Base-by-base conservation (phyloP, 1,284 basidiomycete species). In the Meira miltonrushii region DNA sequence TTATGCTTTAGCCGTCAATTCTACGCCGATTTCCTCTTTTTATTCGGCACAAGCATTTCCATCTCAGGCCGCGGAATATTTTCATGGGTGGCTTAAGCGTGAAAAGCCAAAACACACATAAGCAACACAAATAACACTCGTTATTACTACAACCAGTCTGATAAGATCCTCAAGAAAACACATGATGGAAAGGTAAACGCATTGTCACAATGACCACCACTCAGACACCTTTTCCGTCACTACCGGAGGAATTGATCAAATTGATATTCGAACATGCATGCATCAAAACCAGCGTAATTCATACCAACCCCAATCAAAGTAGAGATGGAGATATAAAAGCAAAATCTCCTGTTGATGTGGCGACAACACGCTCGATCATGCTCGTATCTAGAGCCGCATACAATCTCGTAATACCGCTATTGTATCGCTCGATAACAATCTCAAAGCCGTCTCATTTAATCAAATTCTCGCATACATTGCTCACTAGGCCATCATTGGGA, bases 241-340 rank as follows among this genome's bases (percentile, higher is more conserved):
- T 69, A 11, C 67, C 67, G 46, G 67, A 69, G 39, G 67, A 69
- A 59, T 57, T 69, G 49, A 62, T 69, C 52, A 62, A 69, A 28
- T 60, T 66, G 41, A 69, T 69, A 60, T 61, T 69, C 37, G 56
- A 58, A 41, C 60, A 64, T 25, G 67, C 67, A 43, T 69, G 67
- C 58, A 62, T 60, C 44, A 59, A 64, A 33, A 62, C 60, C 5
- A 63, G 64, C 11, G 62, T 61, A 12, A 63, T 64, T 3, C 64
- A 68, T 41, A 25, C 43, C 23, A 33, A 53, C 21, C 13, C 25
- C 12, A 39, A 13, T 12, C 50, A 38, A 25, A 21, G 17, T 5
- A 33, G 28, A 33, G 28, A 33, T 33, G 28, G 28, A 4, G 28
- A 33, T 8, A 33, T 33, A 33, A 48, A 23, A 12, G 17, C 46